Evolutionary conservation across 441 rosid genomes (phyloP), one percentile per base, ranked within the genome.

Genomic region (Pelargonium australe): DNA sequence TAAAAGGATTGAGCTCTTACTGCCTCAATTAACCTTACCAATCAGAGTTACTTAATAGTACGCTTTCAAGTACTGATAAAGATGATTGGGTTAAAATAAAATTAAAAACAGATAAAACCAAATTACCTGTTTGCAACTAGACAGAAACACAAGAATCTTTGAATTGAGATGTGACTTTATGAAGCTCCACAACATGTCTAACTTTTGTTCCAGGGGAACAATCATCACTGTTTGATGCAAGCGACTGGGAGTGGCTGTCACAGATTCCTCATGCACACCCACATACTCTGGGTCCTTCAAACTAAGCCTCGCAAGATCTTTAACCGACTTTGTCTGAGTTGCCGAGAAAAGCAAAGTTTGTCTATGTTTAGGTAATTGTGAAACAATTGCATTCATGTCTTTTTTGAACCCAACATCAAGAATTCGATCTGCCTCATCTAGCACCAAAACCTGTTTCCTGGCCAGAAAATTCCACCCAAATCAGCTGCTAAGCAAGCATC

Each of bases 401-500:
- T 89, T 88, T 83, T 88, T 89, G 73, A 94, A 94, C 13, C 91
- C 93, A 75, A 84, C 80, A 71, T 94, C 99, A 74, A 94, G 99
- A 62, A 94, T 88, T 20, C 95, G 95, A 77, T 94, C 99, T 70
- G 99, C 99, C 87, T 94, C 99, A 70, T 94, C 97, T 68, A 94
- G 93, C 68, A 94, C 87, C 88, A 94, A 77, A 79, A 87, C 84
- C 99, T 94, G 90, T 83, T 82, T 72, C 69, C 75, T 69, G 74
- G 79, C 78, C 74, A 77, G 70, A 64, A 81, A 76, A 71, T 68
- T 73, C 43, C 65, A 72, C 63, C 79, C 74, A 74, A 53, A 70
- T 85, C 78, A 89, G 49, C 14, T 60, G 41, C 31, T 41, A 28
- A 47, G 1, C 1, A 57, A 17, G 25, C 67, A n/a, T 28, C 12